These are phyloP conservation scores for Achlya hypogyna DNA, from an alignment of 352 stramenopile species.

Conservation along the genomic window DNA sequence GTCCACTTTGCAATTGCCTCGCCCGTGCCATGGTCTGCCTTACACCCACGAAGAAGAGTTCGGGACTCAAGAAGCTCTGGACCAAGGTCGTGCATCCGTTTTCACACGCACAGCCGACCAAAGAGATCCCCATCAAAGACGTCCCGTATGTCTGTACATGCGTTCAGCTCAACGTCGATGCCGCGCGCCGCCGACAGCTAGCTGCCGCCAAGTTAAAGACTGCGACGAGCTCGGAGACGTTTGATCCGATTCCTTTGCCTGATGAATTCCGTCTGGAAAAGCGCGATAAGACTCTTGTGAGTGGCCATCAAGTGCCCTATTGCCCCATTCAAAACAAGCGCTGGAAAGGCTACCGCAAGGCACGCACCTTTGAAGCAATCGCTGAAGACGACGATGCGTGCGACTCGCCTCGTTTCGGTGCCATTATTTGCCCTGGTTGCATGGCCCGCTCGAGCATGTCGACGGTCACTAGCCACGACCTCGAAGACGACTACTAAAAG, in stretches of 20 bases:
- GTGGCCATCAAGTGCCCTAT: neutral
- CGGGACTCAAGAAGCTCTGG: neutral
- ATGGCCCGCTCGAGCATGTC: neutral
- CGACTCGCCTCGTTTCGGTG: neutral
- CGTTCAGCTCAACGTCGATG: neutral
- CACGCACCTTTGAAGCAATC: neutral
- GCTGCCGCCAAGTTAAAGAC: neutral
- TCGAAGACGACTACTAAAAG: conserved; percentile 6
- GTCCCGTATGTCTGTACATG: neutral
- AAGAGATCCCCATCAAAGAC: neutral
- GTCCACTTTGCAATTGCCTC: neutral
- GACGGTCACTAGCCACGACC: neutral
- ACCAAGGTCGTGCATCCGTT: neutral
- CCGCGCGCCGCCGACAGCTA: neutral
- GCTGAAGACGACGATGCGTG: neutral
- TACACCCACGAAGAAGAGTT: neutral
- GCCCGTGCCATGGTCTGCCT: neutral
- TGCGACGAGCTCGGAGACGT: neutral
- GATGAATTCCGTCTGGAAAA: neutral
- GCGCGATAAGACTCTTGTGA: neutral
- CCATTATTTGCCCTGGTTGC: neutral
- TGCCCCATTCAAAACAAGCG: neutral
- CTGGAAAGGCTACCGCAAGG: conserved; percentile 4
- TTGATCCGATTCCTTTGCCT: neutral
- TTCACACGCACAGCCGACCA: neutral